Percentiles rank a stretch among this genome's conserved stretches.
Conservation (phyloP, 1,139 yeast genomes). For the Candida glucosophila region DNA sequence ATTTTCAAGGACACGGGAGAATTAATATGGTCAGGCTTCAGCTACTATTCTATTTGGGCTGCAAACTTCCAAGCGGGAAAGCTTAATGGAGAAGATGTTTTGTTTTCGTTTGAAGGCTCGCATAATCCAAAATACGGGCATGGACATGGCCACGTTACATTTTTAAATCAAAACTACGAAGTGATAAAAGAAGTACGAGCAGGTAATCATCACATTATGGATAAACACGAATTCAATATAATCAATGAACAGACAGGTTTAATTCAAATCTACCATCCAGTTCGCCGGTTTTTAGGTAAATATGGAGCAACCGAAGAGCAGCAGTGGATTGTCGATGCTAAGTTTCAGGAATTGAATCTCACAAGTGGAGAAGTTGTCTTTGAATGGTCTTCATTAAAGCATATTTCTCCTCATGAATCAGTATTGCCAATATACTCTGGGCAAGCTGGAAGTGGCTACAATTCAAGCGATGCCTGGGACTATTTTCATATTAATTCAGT, state of each 20-base stretch:
- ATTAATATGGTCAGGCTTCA: slow-evolving; percentile 26
- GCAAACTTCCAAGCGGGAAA: slow-evolving; percentile 24
- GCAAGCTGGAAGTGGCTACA: slow-evolving; percentile 22
- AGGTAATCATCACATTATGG: slow-evolving; percentile 21
- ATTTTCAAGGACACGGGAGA: slow-evolving; percentile 23
- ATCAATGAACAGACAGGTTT: slow-evolving; percentile 19
- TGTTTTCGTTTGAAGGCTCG: slow-evolving; percentile 25
- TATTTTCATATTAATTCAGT: slow-evolving; percentile 34
- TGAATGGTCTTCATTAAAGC: slow-evolving; percentile 31
- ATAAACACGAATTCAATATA: slow-evolving; percentile 27
- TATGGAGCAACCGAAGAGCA: slow-evolving; percentile 16
- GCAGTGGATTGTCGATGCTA: slow-evolving; percentile 25
- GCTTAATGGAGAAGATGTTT: slow-evolving; percentile 14
- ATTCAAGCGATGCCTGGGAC: slow-evolving; percentile 31
- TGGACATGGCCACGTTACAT: slow-evolving; percentile 28
- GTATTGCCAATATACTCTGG: slow-evolving; percentile 16
- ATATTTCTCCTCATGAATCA: slow-evolving; percentile 24
- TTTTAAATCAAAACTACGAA: slow-evolving; percentile 18
- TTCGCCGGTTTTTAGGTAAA: slow-evolving; percentile 15
- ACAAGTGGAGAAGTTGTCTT: slow-evolving; percentile 26
- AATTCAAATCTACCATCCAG: slow-evolving; percentile 23
- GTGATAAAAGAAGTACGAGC: slow-evolving; percentile 20
- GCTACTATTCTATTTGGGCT: slow-evolving; percentile 22
- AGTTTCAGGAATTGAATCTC: slow-evolving; percentile 27
- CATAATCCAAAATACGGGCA: slow-evolving; percentile 25